Conservation (phyloP, 2,329 filamentous ascomycete species). For the Microcyclospora pomicola region DNA sequence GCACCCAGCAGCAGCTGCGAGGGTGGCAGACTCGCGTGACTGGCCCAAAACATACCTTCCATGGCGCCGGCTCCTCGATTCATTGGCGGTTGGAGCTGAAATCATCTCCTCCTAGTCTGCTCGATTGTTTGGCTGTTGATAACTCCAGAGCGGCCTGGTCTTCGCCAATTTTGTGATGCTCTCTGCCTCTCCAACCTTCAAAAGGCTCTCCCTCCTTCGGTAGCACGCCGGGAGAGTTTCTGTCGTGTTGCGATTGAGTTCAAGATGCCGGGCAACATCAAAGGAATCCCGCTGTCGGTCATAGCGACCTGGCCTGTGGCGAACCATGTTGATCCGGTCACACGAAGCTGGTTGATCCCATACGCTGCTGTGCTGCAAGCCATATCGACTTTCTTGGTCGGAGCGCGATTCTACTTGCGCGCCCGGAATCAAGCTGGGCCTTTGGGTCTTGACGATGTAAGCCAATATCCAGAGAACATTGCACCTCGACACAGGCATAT, state of each 20-base stretch:
- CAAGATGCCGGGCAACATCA: conserved; percentile 15
- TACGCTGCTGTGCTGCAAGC: conserved; percentile 8
- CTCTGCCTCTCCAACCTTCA: background rate
- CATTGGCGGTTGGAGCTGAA: too few relatives aligned
- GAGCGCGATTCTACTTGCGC: conserved; percentile 12
- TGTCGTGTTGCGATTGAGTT: too few relatives aligned
- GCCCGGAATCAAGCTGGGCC: conserved; percentile 11
- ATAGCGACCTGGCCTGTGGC: conserved; percentile 12
- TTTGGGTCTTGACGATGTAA: conserved; percentile 15
- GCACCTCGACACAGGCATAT: background rate
- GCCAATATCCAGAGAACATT: background rate
- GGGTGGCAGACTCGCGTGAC: too few relatives aligned
- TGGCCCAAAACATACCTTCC: too few relatives aligned
- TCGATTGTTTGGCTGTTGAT: conserved; percentile 1
- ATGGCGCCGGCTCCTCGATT: too few relatives aligned
- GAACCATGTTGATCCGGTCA: conserved; percentile 14
- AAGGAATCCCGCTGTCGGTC: conserved; percentile 8
- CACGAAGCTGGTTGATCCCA: conserved; percentile 11
- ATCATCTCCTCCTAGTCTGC: too few relatives aligned
- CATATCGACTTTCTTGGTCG: conserved; percentile 10
- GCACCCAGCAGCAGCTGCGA: too few relatives aligned
- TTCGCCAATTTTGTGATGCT: background rate
- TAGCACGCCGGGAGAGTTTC: too few relatives aligned
- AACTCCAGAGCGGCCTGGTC: background rate
- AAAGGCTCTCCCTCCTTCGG: background rate